Percentiles rank a stretch among this genome's conserved stretches.
These are phyloP conservation scores for Phytophthora fragariaefolia DNA, from an alignment of 352 stramenopile species.

Conservation along the genomic window DNA sequence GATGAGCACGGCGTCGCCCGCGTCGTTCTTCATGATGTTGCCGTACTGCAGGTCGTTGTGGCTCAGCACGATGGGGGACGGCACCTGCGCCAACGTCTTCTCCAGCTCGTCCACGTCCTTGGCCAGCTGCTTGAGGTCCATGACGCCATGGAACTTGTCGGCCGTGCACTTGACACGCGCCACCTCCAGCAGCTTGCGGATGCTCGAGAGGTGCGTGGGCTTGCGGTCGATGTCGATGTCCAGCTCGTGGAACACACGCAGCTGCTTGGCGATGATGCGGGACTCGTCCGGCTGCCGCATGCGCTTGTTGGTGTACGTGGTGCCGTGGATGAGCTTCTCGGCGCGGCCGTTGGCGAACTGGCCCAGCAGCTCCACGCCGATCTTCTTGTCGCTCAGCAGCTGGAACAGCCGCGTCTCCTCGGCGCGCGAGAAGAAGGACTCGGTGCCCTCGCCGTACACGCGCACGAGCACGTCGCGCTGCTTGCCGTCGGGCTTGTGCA, in stretches of 20 bases:
- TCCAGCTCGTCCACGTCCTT: slow-evolving; percentile 68
- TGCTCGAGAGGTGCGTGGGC: slow-evolving; percentile 63
- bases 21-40: slow-evolving; percentile 89
- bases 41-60: slow-evolving; percentile 95
- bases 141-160: slow-evolving; percentile 46
- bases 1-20: slow-evolving; percentile 82
- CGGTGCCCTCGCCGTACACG: slow-evolving; percentile 84
- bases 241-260: slow-evolving; percentile 75
- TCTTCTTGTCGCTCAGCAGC: slow-evolving; percentile 70
- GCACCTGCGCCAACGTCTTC: slow-evolving; percentile 53
- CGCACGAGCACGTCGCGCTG: slow-evolving; percentile 77
- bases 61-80: slow-evolving; percentile 84
- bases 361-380: slow-evolving; percentile 78
- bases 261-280: slow-evolving; percentile 61
- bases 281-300: slow-evolving; percentile 70
- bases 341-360: slow-evolving; percentile 79
- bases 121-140: slow-evolving; percentile 59
- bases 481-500: slow-evolving; percentile 71
- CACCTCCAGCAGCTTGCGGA: slow-evolving; percentile 63
- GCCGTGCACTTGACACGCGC: slow-evolving; percentile 62
- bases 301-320: slow-evolving; percentile 67
- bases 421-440: slow-evolving; percentile 78
- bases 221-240: slow-evolving; percentile 69
- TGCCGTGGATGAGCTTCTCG: slow-evolving; percentile 80
- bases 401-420: slow-evolving; percentile 86